A percentile compares a stretch with the other conserved stretches of the same genome.
These are phyloP conservation scores for Rhizoclosmatium globosum DNA, from an alignment of 192 early-diverging fungal species.

Conservation along the genomic window DNA sequence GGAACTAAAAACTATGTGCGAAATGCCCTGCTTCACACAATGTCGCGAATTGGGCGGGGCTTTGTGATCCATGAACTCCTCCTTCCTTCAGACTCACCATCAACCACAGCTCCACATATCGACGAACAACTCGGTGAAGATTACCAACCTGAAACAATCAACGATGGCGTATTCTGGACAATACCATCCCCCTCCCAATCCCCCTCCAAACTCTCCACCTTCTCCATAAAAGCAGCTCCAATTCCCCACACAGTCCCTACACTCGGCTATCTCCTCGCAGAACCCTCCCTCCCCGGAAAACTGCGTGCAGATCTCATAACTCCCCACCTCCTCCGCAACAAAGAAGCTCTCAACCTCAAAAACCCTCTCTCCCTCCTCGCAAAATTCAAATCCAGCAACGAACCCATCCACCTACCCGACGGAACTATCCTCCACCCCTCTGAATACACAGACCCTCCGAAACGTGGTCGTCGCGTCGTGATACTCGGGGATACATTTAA, in stretches of 20 bases:
- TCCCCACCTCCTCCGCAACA: conserved; percentile 50
- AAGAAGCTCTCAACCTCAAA: conserved; percentile 45
- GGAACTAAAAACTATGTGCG: conserved; percentile 52
- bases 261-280: conserved; percentile 58
- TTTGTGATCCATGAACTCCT: conserved; percentile 57
- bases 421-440: conserved; percentile 45
- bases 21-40: conserved; percentile 44
- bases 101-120: conserved; percentile 17
- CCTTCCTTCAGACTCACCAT: background rate
- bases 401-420: conserved; percentile 55
- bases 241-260: conserved; percentile 62
- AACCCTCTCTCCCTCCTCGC: conserved; percentile 60
- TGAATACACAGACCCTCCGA: conserved; percentile 35
- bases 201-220: conserved; percentile 16
- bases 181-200: background rate
- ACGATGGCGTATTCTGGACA: conserved; percentile 11
- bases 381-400: conserved; percentile 48
- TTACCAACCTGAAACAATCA: conserved; percentile 20
- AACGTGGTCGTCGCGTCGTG: conserved; percentile 54
- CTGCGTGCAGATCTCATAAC: conserved; percentile 48
- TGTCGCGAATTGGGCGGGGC: conserved; percentile 44
- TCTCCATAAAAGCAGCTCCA: conserved; percentile 37
- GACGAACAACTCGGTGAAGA: conserved; percentile 20
- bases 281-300: conserved; percentile 50
- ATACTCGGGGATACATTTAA: conserved; percentile 66